Percentiles rank a stretch among this genome's conserved stretches.
phyloP scores from a whole-genome alignment of 208 protist genomes.

The Leishmania braziliensis region DNA sequence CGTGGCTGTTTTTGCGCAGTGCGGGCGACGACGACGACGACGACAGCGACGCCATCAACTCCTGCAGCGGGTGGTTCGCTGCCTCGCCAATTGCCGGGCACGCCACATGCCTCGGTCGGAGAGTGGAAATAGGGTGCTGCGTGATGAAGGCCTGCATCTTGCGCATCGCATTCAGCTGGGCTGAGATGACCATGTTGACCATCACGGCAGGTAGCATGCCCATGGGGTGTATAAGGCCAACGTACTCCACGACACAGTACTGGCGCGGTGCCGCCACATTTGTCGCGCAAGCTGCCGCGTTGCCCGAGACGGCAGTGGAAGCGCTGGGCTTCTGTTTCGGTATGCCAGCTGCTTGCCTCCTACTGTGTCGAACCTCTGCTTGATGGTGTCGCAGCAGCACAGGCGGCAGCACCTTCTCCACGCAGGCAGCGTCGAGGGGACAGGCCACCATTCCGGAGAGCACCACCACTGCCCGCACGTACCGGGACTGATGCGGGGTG shows the following conservation, averaged over 20 bases:
- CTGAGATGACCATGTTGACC: slow-evolving; percentile 68
- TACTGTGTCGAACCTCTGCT: background rate
- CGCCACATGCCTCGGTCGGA: slow-evolving; percentile 8
- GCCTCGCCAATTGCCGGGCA: background rate
- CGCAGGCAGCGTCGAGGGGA: slow-evolving; percentile 23
- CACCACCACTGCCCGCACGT: slow-evolving; percentile 65
- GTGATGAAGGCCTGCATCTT: slow-evolving; percentile 55
- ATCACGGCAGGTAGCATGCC: slow-evolving; percentile 64
- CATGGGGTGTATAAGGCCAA: slow-evolving; percentile 81
- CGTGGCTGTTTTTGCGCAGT: background rate
- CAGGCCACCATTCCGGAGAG: slow-evolving; percentile 69
- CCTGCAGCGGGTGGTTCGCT: slow-evolving; percentile 9
- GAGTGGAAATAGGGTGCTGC: slow-evolving; percentile 34
- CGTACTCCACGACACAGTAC: slow-evolving; percentile 68
- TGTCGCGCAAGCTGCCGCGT: background rate
- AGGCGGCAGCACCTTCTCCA: slow-evolving; percentile 17
- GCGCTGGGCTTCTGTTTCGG: background rate
- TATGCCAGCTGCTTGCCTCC: background rate
- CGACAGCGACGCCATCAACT: slow-evolving; percentile 10
- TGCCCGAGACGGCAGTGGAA: background rate
- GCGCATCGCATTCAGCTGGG: slow-evolving; percentile 48
- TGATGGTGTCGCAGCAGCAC: slow-evolving; percentile 19
- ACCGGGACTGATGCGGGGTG: slow-evolving; percentile 60
- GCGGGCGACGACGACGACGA: background rate
- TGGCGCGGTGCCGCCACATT: background rate